Evolutionary conservation across 768 basidiomycete species (phyloP).

Genomic region (Boletus huronensis): DNA sequence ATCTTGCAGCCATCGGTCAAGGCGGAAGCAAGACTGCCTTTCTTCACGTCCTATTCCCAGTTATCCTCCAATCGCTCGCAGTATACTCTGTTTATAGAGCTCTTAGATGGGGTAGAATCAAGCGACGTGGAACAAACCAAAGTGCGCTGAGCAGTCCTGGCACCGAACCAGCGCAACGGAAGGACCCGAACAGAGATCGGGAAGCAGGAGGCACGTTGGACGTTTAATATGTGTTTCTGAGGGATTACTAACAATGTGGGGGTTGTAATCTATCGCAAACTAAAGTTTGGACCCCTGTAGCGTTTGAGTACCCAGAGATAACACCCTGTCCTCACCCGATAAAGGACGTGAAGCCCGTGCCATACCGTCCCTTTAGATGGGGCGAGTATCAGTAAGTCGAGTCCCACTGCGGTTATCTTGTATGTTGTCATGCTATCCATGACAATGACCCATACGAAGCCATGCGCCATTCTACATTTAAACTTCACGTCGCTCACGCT

Average conservation of each 20-base stretch:
- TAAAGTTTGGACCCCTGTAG: constrained; percentile 52
- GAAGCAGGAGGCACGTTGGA: constrained; percentile 25
- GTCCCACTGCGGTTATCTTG: background rate
- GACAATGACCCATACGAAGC: background rate
- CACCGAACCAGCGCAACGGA: background rate
- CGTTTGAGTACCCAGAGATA: constrained; percentile 53
- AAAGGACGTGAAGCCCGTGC: constrained; percentile 50
- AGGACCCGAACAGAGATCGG: constrained; percentile 18
- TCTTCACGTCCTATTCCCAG: constrained; percentile 8
- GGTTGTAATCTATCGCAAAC: background rate
- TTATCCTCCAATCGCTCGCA: constrained; percentile 12
- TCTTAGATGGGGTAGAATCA: constrained; percentile 6
- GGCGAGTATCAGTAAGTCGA: constrained; percentile 64
- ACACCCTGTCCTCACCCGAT: constrained; percentile 39
- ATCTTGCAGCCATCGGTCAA: background rate
- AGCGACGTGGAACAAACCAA: background rate
- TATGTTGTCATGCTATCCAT: too few relatives aligned
- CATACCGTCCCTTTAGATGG: constrained; percentile 68
- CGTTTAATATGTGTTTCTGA: background rate
- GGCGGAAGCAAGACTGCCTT: background rate
- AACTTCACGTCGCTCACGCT: background rate
- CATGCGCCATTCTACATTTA: background rate
- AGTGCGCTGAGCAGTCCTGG: background rate
- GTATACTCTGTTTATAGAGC: constrained; percentile 16
- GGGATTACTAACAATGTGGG: background rate